A percentile compares a stretch with the other conserved stretches of the same genome.
Conservation (phyloP, 2,329 filamentous ascomycete species). For the Fusarium phyllophilum region DNA sequence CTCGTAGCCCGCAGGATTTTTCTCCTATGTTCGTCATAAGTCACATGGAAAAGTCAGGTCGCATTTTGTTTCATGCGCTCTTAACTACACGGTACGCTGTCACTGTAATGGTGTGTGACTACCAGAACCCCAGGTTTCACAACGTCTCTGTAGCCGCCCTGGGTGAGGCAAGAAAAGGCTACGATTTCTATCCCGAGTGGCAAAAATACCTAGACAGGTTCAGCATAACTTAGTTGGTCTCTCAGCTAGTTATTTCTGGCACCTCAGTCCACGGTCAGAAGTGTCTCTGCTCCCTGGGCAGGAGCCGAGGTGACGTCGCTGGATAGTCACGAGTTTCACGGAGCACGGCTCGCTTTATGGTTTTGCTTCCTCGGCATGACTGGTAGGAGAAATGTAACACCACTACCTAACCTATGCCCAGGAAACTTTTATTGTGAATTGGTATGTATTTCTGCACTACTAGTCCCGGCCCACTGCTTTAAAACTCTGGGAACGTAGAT, state of each 20-base stretch:
- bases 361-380: conserved; percentile 15
- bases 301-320: conserved; percentile 35
- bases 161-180: not conserved
- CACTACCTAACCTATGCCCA: not conserved
- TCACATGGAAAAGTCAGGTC: conserved; percentile 35
- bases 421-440: not conserved
- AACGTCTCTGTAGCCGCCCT: conserved; percentile 34
- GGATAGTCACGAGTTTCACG: conserved; percentile 29
- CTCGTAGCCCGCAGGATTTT: conserved; percentile 6
- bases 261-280: not conserved
- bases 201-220: not conserved
- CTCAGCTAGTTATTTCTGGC: not conserved
- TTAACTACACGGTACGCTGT: not conserved
- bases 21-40: conserved; percentile 18
- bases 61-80: conserved; percentile 14
- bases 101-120: conserved; percentile 28
- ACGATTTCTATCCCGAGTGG: not conserved
- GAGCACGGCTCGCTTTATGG: conserved; percentile 15
- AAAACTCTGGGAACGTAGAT: not conserved
- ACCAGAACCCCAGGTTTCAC: conserved; percentile 39
- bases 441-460: not conserved
- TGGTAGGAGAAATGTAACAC: conserved; percentile 6
- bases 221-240: not conserved
- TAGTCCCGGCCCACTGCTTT: not conserved
- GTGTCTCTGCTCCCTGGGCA: not conserved